Percentiles rank a stretch among this genome's conserved stretches.
Conservation (phyloP, 805 yeast genomes). For the Candida sphagnicola region DNA sequence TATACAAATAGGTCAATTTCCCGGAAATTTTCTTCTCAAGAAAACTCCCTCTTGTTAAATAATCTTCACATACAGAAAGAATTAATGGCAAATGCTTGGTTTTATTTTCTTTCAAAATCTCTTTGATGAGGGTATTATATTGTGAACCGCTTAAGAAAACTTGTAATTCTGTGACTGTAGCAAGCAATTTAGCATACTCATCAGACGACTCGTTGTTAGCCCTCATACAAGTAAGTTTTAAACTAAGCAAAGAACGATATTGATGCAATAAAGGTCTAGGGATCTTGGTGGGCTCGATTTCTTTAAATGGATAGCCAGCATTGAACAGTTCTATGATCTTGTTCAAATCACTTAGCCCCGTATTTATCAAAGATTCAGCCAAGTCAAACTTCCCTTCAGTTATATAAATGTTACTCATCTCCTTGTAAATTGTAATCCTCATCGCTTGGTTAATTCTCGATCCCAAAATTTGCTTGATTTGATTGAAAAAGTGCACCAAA, state of each 20-base stretch:
- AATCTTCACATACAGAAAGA: constrained; percentile 23
- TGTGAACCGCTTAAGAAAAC: not conserved
- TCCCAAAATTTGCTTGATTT: constrained; percentile 15
- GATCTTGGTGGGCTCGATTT: constrained; percentile 5
- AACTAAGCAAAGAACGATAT: constrained; percentile 13
- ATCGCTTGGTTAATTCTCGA: not conserved
- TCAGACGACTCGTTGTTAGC: constrained; percentile 3
- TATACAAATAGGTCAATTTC: constrained; percentile 23
- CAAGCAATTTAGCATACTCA: constrained; percentile 6
- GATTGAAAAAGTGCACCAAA: constrained; percentile 25
- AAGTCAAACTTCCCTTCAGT: constrained; percentile 17
- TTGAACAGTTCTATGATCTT: constrained; percentile 11
- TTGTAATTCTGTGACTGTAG: not conserved
- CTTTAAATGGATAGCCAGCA: constrained; percentile 15
- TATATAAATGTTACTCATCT: constrained; percentile 27
- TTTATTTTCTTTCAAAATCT: not conserved
- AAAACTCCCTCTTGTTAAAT: constrained; percentile 28
- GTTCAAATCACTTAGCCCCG: constrained; percentile 22
- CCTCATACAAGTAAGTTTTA: constrained; percentile 14
- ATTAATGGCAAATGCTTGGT: constrained; percentile 10
- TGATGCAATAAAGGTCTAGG: constrained; percentile 18
- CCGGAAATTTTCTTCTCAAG: constrained; percentile 19
- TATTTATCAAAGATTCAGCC: constrained; percentile 20
- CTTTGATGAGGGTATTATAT: constrained; percentile 3
- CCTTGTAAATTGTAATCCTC: constrained; percentile 20